Conservation (phyloP, 2,329 filamentous ascomycete species). For the Colletotrichum sidae region DNA sequence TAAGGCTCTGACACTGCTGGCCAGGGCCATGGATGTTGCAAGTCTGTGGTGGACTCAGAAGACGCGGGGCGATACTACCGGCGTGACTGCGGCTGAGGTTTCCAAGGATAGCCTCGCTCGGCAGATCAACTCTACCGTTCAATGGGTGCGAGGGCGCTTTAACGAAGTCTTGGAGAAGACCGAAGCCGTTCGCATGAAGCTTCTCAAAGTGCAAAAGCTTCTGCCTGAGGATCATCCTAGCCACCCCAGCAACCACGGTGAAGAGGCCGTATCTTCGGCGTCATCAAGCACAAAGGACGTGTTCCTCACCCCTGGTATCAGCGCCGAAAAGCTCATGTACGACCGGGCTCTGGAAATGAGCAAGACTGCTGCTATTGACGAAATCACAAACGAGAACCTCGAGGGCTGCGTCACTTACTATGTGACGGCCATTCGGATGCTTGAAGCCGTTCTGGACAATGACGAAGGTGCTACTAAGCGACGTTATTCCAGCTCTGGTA, state of each 20-base stretch:
- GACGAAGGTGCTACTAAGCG: slow-evolving; percentile 70
- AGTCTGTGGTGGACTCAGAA: slow-evolving; percentile 91
- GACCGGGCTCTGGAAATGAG: slow-evolving; percentile 98
- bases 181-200: slow-evolving; percentile 89
- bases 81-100: slow-evolving; percentile 60
- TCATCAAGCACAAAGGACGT: slow-evolving; percentile 82
- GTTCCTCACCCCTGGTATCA: slow-evolving; percentile 86
- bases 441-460: slow-evolving; percentile 91
- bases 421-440: slow-evolving; percentile 90
- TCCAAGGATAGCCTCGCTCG: slow-evolving; percentile 53
- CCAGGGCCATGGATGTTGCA: slow-evolving; percentile 95
- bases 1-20: slow-evolving; percentile 89
- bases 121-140: slow-evolving; percentile 91
- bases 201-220: slow-evolving; percentile 86
- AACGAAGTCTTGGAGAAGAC: slow-evolving; percentile 98
- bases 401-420: slow-evolving; percentile 92
- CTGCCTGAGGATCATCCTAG: slow-evolving; percentile 87
- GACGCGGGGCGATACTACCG: slow-evolving; percentile 70
- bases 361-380: slow-evolving; percentile 91
- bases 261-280: slow-evolving; percentile 66
- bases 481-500: slow-evolving; percentile 51
- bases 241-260: slow-evolving; percentile 82
- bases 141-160: slow-evolving; percentile 94
- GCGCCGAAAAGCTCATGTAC: slow-evolving; percentile 97
- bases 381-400: slow-evolving; percentile 92